A percentile compares a stretch with the other conserved stretches of the same genome.
Conservation (phyloP, 148 eudicot genomes). For the Rhododendron molle region DNA sequence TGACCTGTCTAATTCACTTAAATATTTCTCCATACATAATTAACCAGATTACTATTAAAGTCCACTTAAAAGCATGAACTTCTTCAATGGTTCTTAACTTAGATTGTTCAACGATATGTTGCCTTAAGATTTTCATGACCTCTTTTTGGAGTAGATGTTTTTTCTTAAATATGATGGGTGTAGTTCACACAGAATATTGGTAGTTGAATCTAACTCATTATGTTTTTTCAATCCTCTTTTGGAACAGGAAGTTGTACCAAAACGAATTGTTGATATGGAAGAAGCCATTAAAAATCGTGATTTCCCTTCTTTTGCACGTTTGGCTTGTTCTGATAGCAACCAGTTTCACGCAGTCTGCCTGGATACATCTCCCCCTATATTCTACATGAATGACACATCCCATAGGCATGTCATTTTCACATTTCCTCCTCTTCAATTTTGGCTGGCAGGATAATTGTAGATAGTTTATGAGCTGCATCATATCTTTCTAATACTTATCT, state of each 20-base stretch:
- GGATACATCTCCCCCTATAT: slow-evolving; percentile 82
- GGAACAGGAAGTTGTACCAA: slow-evolving; percentile 77
- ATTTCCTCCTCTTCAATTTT: not conserved
- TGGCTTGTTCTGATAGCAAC: slow-evolving; percentile 81
- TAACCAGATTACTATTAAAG: not conserved
- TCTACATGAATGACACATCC: slow-evolving; percentile 96
- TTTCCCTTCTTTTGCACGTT: slow-evolving; percentile 63
- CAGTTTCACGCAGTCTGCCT: slow-evolving; percentile 96
- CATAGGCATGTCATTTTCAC: slow-evolving; percentile 50
- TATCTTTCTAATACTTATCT: not conserved
- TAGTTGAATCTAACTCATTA: not conserved
- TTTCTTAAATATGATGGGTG: not conserved
- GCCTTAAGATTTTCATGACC: not conserved
- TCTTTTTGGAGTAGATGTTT: not conserved
- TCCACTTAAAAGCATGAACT: not conserved
- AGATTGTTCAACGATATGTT: not conserved
- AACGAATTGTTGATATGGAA: slow-evolving; percentile 71
- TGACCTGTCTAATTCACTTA: not conserved
- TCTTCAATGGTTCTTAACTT: not conserved
- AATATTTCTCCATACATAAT: not conserved
- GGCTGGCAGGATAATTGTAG: not conserved
- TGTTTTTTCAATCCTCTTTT: not conserved
- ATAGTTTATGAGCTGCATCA: not conserved
- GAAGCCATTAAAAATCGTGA: slow-evolving; percentile 76
- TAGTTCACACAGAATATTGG: not conserved